Base-by-base conservation (phyloP, 495 filamentous ascomycete genomes). In the Immersiella caudata region DNA sequence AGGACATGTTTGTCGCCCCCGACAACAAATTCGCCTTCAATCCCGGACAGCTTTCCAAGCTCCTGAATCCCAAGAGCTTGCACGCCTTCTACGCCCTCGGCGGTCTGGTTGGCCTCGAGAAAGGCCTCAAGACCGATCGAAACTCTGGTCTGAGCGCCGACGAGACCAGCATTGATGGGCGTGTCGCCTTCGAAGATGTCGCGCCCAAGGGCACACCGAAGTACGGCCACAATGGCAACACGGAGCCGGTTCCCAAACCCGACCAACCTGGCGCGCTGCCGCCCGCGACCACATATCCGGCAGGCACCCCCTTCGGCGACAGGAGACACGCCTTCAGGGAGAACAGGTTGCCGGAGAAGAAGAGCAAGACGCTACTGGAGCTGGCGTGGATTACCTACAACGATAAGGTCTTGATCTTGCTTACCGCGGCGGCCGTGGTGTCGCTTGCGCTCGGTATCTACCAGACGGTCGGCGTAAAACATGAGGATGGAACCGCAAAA, bases 301-400 rank as follows among this genome's bases (percentile, higher is more conserved):
- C 50, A 2, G 73, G 76, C 18, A 72, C 67, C 8, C 60, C 70
- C 0, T 93, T 88, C 64, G 76, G 82, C 20, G 90, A 92, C 72
- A 83, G 92, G 55, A 87, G 87, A 70, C 83, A 89, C 29, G 78
- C 93, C 25, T 96, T 80, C 67, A 68, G 83, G 56, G 87, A 91
- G 70, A 96, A 96, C 70, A 77, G 85, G 63, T 74, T 96, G 35
- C 92, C 92, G 0, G 85, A 85, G 69, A 90, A 92, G 76, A 90
- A 93, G 73, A 85, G 86, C 55, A 90, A 91, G 62, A 86, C 82
- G 46, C 85, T 96, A 62, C 82, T 90, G 70, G 81, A 88, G 67
- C 73, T 94, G 26, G 88, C 93, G 59, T 96, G 92, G 92, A 88
- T 89, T 68, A 91, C 91, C 14, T 93, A 93, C 76, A 92, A 94